Evolutionary conservation across 257 asterid species (phyloP), one percentile per base, ranked within the genome.

Genomic region (Salvia hispanica): DNA sequence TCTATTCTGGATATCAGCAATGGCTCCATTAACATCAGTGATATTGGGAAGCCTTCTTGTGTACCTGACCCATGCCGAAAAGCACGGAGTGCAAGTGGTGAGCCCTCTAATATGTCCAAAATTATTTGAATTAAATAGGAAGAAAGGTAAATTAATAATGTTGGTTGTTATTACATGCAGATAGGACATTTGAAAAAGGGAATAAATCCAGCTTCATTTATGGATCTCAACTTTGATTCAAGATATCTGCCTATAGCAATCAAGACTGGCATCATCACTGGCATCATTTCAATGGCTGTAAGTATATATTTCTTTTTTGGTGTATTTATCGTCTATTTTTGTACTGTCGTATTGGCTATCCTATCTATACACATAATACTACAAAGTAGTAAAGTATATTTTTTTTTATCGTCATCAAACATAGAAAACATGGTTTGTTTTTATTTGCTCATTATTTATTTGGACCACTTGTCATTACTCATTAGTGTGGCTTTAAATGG

Each of bases 201-300:
- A 78, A 65, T 91, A 77, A 94, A 94, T 79, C 99, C 99, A 31
- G 39, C 83, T 6, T 91, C 99, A 66, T 75, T 94, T 43, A 85
- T 79, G 89, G 86, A 94, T 74, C 85, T 94, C 73, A 80, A 84
- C 21, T 88, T 94, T 67, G 92, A 88, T 70, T 86, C 93, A 2
- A 40, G 62, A 34, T 85, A 88, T 76, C 86, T 94, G 37, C 16
- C 95, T 1, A 31, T 79, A 0, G 73, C 87, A 5, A 84, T 94
- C 80, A 88, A 87, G 77, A 94, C 96, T 54, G 99, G 99, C 80
- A 88, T 91, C 0, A 76, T 94, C 90, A 87, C 96, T 78, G 98
- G 96, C 18, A 74, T 94, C 62, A 68, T 94, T 48, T 79, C 98
- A 13, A 90, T 94, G 16, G 99, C 99, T 5, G 99, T 94, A 79